Base-by-base conservation (phyloP, 2,329 filamentous ascomycete genomes). In the Calonectria montana region DNA sequence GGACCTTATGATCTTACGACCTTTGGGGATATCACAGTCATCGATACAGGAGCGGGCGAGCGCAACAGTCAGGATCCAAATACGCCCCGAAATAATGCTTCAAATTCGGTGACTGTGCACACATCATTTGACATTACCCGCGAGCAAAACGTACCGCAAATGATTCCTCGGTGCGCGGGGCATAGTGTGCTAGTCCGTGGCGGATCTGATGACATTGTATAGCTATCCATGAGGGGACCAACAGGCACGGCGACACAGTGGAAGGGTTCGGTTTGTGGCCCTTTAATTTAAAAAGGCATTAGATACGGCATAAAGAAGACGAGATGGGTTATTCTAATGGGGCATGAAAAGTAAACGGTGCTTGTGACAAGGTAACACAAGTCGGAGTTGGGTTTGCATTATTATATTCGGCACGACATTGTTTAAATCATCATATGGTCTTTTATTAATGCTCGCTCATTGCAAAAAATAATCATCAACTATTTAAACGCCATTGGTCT, bases 1-100 rank as follows among this genome's bases (percentile, higher is more conserved):
- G 73, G 73, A 0, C 71, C 70, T 0, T 73, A 77, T 18, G 71
- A 78, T 1, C 74, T 76, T 1, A 76, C 76, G 1, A 50, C 68
- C 0, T 72, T 73, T 12, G 16, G 16, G 4, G 53, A 59, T 23
- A 12, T 21, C 0, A 59, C 53, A 8, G 7, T 27, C 7, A 39
- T 59, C 3, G 69, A 65, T 0, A 43, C 21, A 0, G 74, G 67
- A 23, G 25, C 59, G 13, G 39, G 41, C 0, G 43, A 73, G 1
- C 65, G 71, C 0, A 21, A 35, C 16, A 74, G 71, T 0, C 67
- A 77, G 10, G 73, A 76, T 0, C 73, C 68, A 0, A 78, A 74
- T 0, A 57, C 75, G 4, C 41, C 53, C 0, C 71, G 57, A 12
- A 45, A 35, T 1, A 63, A 53, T 15, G 2, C 13, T 2, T 4